Evolutionary conservation across 768 basidiomycete species (phyloP), one percentile per base, ranked within the genome.

Genomic region (Mycena vitilis): DNA sequence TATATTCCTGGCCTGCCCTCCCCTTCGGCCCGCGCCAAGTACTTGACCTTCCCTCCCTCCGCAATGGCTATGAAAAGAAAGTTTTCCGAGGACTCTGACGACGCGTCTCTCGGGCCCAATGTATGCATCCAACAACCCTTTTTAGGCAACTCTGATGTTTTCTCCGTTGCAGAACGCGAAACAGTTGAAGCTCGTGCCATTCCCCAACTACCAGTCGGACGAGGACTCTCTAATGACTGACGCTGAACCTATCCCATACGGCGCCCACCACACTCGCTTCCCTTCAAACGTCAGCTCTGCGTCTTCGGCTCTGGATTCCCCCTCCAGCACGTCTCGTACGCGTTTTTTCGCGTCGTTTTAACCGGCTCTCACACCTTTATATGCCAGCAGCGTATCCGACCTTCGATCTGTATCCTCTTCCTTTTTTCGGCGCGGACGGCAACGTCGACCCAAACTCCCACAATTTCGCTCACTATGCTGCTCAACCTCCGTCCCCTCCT

Each of bases 41-140:
- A 51, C 56, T 65, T 54, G 56, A 52, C 20, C 47, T 38, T 55
- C 61, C 45, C 58, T 65, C 53, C 62, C 59, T 70, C 60, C 72
- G 69, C 71, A 59, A 94, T 93, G 92, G 83, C 88, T 48, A 70
- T 92, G 76, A 95, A 95, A 79, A 87, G 93, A 77, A 95, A 95
- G 82, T 83, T 91, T 59, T 87, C 89, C 58, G 72, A 82, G 22
- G 91, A 91, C 66, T 75, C 81, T 22, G 86, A 87, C 66, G 88
- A 88, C 73, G 81, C 82, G 10, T 60, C 40, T 4, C 44, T 60
- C 53, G 82, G 79, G 61, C 85, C 82, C 69, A 84, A 78, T 70
- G 89, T 89, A 78, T 62, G 81, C 57, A 10, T 64, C 73, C 71
- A 71, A 63, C 71, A 59, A 44, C 22, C 51, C 18, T 12, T 64